Evolutionary conservation across 1,284 basidiomycete species (phyloP), one percentile per base, ranked within the genome.

Genomic region (Tylopilus microsporus): DNA sequence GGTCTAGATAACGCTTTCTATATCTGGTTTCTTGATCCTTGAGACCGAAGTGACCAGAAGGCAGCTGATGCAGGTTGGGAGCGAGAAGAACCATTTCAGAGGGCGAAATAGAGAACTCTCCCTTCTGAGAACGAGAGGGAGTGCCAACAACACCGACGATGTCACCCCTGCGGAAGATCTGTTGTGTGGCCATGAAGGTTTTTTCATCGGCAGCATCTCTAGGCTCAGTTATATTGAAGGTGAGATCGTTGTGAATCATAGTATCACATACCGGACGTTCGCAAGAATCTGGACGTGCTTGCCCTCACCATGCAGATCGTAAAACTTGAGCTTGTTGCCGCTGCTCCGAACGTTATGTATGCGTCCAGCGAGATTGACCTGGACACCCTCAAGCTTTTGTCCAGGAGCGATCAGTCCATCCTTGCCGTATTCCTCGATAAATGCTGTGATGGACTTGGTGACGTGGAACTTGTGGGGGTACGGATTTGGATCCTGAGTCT

Each of bases 381-480:
- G 71, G 5, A 69, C 67, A 7, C 71, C 75, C 16, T 84, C 78
- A 2, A 86, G 74, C 76, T 83, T 87, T 64, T 78, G 73, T 21
- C 87, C 90, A 32, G 83, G 67, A 18, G 77, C 70, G 63, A 95
- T 84, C 72, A 84, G 80, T 58, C 88, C 89, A 56, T 91, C 87
- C 34, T 69, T 59, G 48, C 91, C 90, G 71, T 92, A 99, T 60
- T 82, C 77, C 16, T 82, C 74, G 71, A 98, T 86, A 76, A 89
- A 99, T 15, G 78, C 72, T 18, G 85, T 79, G 68, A 99, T 80
- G n/a, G 91, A 92, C 63, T 79, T 79, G 52, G 89, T 80, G 48
- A 97, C 94, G 68, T 97, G 76, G 79, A 99, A 99, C 84, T 99
- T 99, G 87, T 99, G 97, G 21, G 97, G 96, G 79, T 99, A 99